Evolutionary conservation across 2,329 filamentous ascomycete genomes (phyloP).

Genomic region (Trichoderma sp.): DNA sequence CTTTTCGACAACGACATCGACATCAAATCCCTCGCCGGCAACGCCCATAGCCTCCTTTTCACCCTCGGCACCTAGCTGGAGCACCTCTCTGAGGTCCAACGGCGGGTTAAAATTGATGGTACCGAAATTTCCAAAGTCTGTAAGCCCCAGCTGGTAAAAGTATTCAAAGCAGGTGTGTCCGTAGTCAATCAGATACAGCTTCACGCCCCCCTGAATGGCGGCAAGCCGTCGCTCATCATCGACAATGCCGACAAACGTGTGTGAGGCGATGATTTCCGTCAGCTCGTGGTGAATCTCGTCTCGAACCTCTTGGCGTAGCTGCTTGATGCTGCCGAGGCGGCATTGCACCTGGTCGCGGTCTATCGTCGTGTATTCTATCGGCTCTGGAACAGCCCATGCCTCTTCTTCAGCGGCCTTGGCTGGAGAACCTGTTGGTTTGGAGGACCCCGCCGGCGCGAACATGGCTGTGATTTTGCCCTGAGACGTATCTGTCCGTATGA

Average conservation of each 20-base stretch:
- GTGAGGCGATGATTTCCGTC: conserved; percentile 81
- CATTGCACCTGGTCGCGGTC: conserved; percentile 71
- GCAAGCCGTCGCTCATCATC: conserved; percentile 84
- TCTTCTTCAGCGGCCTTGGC: conserved; percentile 38
- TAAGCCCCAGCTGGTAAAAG: conserved; percentile 93
- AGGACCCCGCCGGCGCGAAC: conserved; percentile 62
- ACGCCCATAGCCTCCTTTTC: conserved; percentile 57
- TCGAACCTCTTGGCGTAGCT: conserved; percentile 78
- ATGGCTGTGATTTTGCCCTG: conserved; percentile 95
- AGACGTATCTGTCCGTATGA: conserved; percentile 86
- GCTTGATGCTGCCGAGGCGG: conserved; percentile 80
- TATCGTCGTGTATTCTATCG: conserved; percentile 69
- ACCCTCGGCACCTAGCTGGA: conserved; percentile 71
- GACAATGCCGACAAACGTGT: conserved; percentile 92
- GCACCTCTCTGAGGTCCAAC: conserved; percentile 68
- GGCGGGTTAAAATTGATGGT: conserved; percentile 77
- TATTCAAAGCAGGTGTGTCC: conserved; percentile 84
- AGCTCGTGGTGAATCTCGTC: conserved; percentile 81
- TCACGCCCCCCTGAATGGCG: conserved; percentile 91
- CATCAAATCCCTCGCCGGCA: conserved; percentile 62
- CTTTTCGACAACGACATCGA: conserved; percentile 64
- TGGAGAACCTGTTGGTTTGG: conserved; percentile 30
- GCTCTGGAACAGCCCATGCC: conserved; percentile 46
- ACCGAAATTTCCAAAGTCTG: conserved; percentile 95
- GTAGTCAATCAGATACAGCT: conserved; percentile 91